Conservation (phyloP, 2,329 filamentous ascomycete species). For the Hymenoscyphus linearis region DNA sequence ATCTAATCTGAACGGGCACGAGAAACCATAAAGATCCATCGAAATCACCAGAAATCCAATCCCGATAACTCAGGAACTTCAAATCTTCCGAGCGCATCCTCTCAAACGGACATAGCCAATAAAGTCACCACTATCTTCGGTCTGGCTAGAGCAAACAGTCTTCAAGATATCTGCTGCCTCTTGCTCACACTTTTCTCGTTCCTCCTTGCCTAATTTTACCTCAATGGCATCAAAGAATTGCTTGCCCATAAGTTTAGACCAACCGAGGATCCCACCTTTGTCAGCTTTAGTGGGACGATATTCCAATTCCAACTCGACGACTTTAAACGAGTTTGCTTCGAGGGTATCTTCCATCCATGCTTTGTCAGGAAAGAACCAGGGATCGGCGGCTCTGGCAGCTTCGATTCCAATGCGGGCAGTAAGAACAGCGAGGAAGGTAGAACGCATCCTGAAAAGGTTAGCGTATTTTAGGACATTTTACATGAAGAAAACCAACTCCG, state of each 20-base stretch:
- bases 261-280: constrained; percentile 56
- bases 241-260: constrained; percentile 60
- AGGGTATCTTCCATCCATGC: constrained; percentile 44
- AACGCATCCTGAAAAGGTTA: constrained; percentile 37
- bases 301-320: constrained; percentile 52
- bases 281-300: constrained; percentile 59
- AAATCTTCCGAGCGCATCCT: constrained; percentile 40
- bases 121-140: constrained; percentile 46
- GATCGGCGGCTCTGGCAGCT: constrained; percentile 45
- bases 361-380: constrained; percentile 71
- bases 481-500: constrained; percentile 37
- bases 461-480: background rate
- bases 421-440: constrained; percentile 50
- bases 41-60: background rate
- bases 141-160: constrained; percentile 48
- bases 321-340: constrained; percentile 37
- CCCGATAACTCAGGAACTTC: background rate
- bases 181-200: constrained; percentile 47
- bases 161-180: constrained; percentile 52
- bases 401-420: constrained; percentile 45
- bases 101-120: constrained; percentile 51
- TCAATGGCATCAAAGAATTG: constrained; percentile 51
- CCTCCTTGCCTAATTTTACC: constrained; percentile 34
- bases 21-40: too few species aligned
- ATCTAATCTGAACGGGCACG: too few species aligned